Base-by-base conservation (phyloP, 768 basidiomycete genomes). In the Suillus luteus region DNA sequence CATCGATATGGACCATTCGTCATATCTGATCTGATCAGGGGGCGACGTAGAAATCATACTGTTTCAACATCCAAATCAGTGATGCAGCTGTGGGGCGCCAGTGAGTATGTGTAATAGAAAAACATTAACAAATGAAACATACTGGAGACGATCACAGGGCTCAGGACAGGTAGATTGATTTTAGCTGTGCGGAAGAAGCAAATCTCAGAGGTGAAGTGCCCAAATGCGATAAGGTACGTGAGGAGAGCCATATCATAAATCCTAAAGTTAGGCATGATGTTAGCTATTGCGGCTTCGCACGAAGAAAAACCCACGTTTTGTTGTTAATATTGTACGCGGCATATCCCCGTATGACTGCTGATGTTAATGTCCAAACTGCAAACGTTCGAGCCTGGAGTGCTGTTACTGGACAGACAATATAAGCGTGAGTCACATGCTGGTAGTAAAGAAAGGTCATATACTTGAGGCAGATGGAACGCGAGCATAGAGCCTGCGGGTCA, bases 141-240 rank as follows among this genome's bases (percentile, higher is more conserved):
- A 99, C 96, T 87, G 10, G 94, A 89, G 27, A 99, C 93, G 65
- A 97, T 81, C 54, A 95, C 79, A 0, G 96, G 92, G 64, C 86
- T 86, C 44, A 93, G 67, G 19, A 87, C 83, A 0, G 87, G 87
- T 0, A 78, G 69, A 52, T 82, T 82, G 55, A 92, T 65, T 55
- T 82, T 88, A 43, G 90, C 86, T 2, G 93, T 89, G 59, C 87
- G 83, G 79, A 89, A 99, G 65, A 97, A 85, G 71, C 95, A 76
- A 46, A 92, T 71, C 78, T 99, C 96, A 19, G 92, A 89, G 44
- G 83, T 83, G 73, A 97, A 98, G 78, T 99, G 96, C 5, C 83
- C 85, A 71, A 94, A 91, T 2, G 95, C 96, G 69, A 98, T 87
- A 62, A 95, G 84, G 79, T 96, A 99, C 43, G 93, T 90, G 71